Evolutionary conservation across 345 rosid species (phyloP).

Genomic region (Gossypium anomalum): DNA sequence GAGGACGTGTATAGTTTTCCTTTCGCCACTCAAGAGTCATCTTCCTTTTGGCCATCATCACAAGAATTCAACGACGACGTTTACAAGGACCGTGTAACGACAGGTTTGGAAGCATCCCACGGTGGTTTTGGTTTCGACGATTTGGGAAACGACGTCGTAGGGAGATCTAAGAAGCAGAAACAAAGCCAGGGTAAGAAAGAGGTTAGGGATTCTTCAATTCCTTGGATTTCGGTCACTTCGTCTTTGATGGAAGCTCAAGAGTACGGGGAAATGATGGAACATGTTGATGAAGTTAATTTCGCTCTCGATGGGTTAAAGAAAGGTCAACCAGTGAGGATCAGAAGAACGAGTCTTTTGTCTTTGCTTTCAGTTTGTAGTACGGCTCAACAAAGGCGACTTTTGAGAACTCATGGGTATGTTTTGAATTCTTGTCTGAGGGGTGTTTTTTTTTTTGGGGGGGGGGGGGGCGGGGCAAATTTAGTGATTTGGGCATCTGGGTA

Average conservation of each 20-base stretch:
- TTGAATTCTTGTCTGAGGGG: not conserved
- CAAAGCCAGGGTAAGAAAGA: constrained; percentile 15
- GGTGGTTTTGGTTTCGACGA: constrained; percentile 21
- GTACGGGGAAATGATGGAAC: constrained; percentile 98
- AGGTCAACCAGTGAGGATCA: constrained; percentile 73
- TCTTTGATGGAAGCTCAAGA: constrained; percentile 97
- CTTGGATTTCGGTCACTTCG: constrained; percentile 43
- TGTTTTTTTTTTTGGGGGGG: not conserved
- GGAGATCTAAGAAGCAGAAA: constrained; percentile 62
- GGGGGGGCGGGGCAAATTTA: not conserved
- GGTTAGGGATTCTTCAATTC: constrained; percentile 16
- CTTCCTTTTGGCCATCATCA: constrained; percentile 50
- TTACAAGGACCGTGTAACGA: constrained; percentile 5
- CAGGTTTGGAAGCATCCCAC: constrained; percentile 1
- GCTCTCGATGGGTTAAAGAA: constrained; percentile 86
- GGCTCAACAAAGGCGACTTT: constrained; percentile 66
- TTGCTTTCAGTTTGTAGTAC: constrained; percentile 72
- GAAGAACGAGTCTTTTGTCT: constrained; percentile 79
- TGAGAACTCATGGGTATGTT: constrained; percentile 71
- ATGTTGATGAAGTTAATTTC: constrained; percentile 91
- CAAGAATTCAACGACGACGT: constrained; percentile 31
- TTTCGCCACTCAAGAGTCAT: constrained; percentile 61
- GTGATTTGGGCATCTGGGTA: constrained; percentile 2
- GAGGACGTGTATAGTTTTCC: constrained; percentile 50
- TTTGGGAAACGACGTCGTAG: constrained; percentile 24